Evolutionary conservation across 75 land plant species (phyloP).

Genomic region (Selaginella tamariscina): DNA sequence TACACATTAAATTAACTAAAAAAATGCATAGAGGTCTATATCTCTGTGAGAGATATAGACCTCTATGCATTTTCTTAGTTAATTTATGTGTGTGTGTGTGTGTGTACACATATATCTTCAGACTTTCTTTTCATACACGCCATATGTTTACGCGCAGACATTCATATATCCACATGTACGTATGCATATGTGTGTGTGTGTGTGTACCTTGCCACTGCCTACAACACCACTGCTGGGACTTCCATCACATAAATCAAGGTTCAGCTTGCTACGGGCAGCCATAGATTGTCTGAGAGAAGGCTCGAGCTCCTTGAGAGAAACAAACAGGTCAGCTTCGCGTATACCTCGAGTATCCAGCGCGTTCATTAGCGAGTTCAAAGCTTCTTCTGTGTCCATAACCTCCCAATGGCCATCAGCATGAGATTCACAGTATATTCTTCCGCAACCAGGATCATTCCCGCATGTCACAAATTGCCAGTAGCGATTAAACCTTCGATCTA

Average conservation of each 20-base stretch:
- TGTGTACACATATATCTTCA: no score
- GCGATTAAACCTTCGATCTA: conserved; percentile 4
- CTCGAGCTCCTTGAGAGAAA: neutral
- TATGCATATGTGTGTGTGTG: neutral
- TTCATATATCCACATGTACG: neutral
- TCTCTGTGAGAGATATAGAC: no score
- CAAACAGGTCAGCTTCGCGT: neutral
- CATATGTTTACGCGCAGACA: neutral
- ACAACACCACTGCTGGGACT: neutral
- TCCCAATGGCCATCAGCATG: conserved; percentile 4
- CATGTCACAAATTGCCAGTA: conserved; percentile 11
- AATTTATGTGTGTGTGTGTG: no score
- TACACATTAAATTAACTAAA: no score
- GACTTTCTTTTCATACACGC: no score
- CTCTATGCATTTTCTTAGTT: no score
- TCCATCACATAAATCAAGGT: neutral
- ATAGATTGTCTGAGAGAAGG: neutral
- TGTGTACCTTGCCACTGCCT: neutral
- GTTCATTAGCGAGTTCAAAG: neutral
- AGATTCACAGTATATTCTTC: conserved; percentile 9
- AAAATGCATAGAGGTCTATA: no score
- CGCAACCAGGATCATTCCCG: neutral
- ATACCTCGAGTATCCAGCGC: neutral
- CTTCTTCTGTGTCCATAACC: conserved; percentile 8
- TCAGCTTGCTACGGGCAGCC: neutral